Conservation (phyloP, 805 yeast species). For the Ogataea thermomethanolica region DNA sequence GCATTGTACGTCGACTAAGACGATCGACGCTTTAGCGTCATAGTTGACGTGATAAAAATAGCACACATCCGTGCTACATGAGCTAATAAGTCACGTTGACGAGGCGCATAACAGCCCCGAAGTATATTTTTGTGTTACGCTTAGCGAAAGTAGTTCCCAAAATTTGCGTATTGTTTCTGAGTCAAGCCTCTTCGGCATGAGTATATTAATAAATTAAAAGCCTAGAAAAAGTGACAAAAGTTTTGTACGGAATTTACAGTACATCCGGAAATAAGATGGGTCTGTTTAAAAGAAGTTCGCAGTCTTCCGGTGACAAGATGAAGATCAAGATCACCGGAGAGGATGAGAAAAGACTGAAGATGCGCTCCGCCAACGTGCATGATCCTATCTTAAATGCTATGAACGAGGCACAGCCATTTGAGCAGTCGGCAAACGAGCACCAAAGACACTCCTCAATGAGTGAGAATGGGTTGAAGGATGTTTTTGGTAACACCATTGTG, state of each 20-base stretch:
- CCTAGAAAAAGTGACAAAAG: conserved; percentile 2
- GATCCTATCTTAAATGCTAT: conserved; percentile 94
- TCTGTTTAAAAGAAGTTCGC: conserved; percentile 39
- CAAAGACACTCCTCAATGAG: conserved; percentile 34
- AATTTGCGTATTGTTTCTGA: not conserved
- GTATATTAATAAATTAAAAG: not conserved
- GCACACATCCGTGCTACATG: not conserved
- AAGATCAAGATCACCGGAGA: conserved; percentile 45
- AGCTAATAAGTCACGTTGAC: not conserved
- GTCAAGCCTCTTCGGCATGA: conserved; percentile 1
- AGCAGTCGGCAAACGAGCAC: conserved; percentile 45
- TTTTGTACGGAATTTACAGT: not conserved
- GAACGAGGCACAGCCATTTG: conserved; percentile 94
- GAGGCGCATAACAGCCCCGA: not conserved
- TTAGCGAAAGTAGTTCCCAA: not conserved
- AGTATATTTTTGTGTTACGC: too few species aligned
- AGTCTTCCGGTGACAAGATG: conserved; percentile 24
- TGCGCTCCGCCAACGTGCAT: conserved; percentile 66
- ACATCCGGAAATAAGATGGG: conserved; percentile 34
- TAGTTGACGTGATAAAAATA: not conserved
- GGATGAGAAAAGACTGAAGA: conserved; percentile 54
- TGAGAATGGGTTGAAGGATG: conserved; percentile 60
- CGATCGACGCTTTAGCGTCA: conserved; percentile 3
- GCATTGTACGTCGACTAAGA: not conserved
- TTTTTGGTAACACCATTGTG: conserved; percentile 77